These are phyloP conservation scores for Aspergillus hancockii DNA, from an alignment of 495 filamentous ascomycete species.

Conservation along the genomic window DNA sequence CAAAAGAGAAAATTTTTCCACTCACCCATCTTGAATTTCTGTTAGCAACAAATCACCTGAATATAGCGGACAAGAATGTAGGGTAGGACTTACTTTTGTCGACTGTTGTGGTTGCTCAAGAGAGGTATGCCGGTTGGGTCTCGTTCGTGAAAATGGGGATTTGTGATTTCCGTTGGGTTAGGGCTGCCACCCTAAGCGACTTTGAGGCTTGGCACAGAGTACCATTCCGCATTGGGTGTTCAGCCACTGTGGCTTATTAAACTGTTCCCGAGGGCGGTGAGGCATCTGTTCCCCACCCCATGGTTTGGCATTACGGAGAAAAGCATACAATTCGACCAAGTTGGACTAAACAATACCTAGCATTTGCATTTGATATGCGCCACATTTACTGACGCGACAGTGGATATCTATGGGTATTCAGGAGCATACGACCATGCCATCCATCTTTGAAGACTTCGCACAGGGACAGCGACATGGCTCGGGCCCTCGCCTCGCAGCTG, in stretches of 20 bases:
- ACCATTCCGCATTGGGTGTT: slow-evolving; percentile 29
- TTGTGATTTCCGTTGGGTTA: slow-evolving; percentile 51
- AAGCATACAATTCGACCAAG: too few relatives aligned
- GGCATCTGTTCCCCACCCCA: slow-evolving; percentile 10
- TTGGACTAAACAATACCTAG: too few relatives aligned
- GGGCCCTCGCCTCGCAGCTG: slow-evolving; percentile 67
- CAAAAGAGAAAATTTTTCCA: slow-evolving; percentile 32
- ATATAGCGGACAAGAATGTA: slow-evolving; percentile 4
- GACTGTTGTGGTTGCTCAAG: slow-evolving; percentile 54
- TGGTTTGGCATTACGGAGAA: neutral
- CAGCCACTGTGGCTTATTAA: slow-evolving; percentile 22
- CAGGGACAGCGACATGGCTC: slow-evolving; percentile 54
- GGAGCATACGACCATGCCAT: slow-evolving; percentile 54
- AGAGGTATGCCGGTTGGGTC: slow-evolving; percentile 38
- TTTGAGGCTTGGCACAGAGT: slow-evolving; percentile 25
- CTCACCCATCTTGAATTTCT: slow-evolving; percentile 56
- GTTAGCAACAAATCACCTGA: slow-evolving; percentile 33
- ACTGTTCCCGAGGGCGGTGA: slow-evolving; percentile 4
- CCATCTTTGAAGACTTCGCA: slow-evolving; percentile 61
- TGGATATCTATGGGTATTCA: neutral
- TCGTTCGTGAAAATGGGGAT: slow-evolving; percentile 45
- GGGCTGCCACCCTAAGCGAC: slow-evolving; percentile 54
- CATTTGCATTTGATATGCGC: neutral
- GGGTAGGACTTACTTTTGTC: slow-evolving; percentile 53
- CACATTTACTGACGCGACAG: neutral